Base-by-base conservation (phyloP, 768 basidiomycete species). In the Nidularia pulvinata region DNA sequence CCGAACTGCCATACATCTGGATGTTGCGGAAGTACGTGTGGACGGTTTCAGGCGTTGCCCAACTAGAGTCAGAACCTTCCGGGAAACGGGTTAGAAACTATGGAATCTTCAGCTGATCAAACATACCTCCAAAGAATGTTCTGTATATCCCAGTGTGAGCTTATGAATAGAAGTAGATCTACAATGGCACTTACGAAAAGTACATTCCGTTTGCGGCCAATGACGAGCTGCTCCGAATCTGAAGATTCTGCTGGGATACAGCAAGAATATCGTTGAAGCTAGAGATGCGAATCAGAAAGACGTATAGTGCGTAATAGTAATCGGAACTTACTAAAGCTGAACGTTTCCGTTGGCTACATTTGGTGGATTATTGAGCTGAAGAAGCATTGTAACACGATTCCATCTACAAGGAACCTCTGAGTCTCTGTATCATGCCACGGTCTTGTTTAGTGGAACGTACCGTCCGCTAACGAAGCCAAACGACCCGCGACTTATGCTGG, bases 1-100 rank as follows among this genome's bases (percentile, higher is more conserved):
- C 57, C 1, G 73, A 75, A 54, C 82, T 76, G 19, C 79, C 87
- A 77, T 80, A 91, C 35, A 91, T 67, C 46, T 75, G 74, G 51
- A 94, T 75, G 66, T 92, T 88, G 57, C 89, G 84, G 75, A 81
- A 94, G 66, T 89, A 93, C 1, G 86, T 85, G 61, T 88, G 81
- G 5, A 85, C 83, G 1, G 80, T 81, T 4, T 75, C 68, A 5
- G 87, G 81, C 0, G 90, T 85, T 22, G 88, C 87, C 89, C 88
- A 95, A 35, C 79, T 79, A 4, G 71, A 53, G 61, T 95, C 89
- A 54, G 77, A 77, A 22, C 88, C 85, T 82, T 58, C 42, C 33
- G 36, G 34, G 55, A 34, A 45, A 46, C 51, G 47, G 14, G 54
- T 67, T 48, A 61, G 57, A 14, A n/a, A 33, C 25, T n/a, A 25